Evolutionary conservation across 176 grass and related monocot genomes (phyloP), one percentile per base, ranked within the genome.

Genomic region (Melocanna baccifera): DNA sequence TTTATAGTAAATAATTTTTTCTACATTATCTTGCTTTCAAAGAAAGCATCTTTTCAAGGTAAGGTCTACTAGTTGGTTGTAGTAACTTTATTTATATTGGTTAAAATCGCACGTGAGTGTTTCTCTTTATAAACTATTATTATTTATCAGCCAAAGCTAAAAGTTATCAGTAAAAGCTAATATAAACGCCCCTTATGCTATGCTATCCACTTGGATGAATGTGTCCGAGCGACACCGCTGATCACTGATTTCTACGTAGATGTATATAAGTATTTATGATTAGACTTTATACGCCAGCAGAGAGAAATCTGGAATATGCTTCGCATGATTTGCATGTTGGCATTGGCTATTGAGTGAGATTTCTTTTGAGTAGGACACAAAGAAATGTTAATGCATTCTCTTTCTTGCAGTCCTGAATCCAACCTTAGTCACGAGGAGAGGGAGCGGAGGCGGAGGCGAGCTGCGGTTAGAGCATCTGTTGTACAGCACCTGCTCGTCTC

Each of bases 381-480:
- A 36, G 5, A 34, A n/a, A 62, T 72, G 42, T 53, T 78, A 16
- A 72, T 52, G 52, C 42, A 47, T 67, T 67, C 45, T 42, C 8
- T 76, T 32, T 57, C 39, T 63, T 87, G 77, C 73, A 71, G 77
- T 71, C 32, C 74, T 56, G 86, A 88, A 64, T 91, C 77, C 62
- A 85, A 68, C 42, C 53, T 91, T 67, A 91, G 81, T 64, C 78
- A 81, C 59, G 89, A 91, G 75, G 89, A 91, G 77, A 91, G 81
- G 76, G 86, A 91, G 77, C 56, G 68, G 25, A 91, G 81, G 77
- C 73, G 25, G 57, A 71, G 63, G 71, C 70, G 30, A 62, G 85
- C 89, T 71, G 67, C 45, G 0, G 71, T 81, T 25, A 81, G 72
- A 67, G 79, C 90, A 67, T 47, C 82, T 15, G 88, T 91, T 82